phyloP scores from a whole-genome alignment of 441 rosid genomes.

The Euphorbia schlechtendalii region DNA sequence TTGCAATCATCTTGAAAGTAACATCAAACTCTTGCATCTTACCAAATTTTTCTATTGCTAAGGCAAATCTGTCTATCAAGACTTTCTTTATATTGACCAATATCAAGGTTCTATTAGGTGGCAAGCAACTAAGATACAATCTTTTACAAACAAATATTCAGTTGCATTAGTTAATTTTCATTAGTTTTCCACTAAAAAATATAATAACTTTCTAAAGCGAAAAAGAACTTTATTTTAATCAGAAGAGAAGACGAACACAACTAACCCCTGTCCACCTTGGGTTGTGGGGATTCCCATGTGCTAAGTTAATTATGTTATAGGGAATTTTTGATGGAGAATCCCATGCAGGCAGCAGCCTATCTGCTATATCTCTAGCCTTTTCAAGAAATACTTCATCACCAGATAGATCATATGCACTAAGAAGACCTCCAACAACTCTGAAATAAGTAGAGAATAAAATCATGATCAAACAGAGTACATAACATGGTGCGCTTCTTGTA shows the following conservation, averaged over 20 bases:
- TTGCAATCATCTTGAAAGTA: background rate
- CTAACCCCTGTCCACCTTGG: slow-evolving; percentile 89
- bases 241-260: slow-evolving; percentile 16
- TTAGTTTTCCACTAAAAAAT: background rate
- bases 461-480: slow-evolving; percentile 4
- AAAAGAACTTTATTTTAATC: background rate
- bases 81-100: background rate
- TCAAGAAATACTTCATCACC: slow-evolving; percentile 79
- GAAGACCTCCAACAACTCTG: slow-evolving; percentile 99
- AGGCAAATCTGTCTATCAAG: background rate
- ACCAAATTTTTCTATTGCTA: background rate
- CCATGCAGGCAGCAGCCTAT: slow-evolving; percentile 96
- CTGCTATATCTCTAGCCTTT: slow-evolving; percentile 93
- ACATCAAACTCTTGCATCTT: background rate
- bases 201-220: too few species aligned
- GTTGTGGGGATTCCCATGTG: slow-evolving; percentile 73
- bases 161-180: background rate
- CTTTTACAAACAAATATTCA: background rate
- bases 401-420: slow-evolving; percentile 94
- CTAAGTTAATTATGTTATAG: slow-evolving; percentile 74
- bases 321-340: slow-evolving; percentile 77
- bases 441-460: slow-evolving; percentile 17
- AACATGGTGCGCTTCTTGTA: background rate
- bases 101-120: background rate
- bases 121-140: background rate